Base-by-base conservation (phyloP, 2,329 filamentous ascomycete species). In the Hypomyces rosellus region DNA sequence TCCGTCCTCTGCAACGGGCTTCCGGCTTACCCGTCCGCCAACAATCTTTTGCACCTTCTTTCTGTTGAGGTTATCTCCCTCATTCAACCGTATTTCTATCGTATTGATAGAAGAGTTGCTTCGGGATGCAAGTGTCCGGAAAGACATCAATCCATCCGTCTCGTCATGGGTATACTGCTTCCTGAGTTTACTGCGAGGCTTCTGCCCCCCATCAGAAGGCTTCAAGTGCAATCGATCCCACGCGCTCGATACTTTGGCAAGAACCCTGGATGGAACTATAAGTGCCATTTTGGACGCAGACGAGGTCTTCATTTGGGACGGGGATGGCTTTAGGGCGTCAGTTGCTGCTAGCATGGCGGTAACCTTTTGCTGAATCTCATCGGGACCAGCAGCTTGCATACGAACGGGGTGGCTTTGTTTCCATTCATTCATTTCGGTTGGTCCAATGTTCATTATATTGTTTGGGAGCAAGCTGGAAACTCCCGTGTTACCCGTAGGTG, bases 341-440 rank as follows among this genome's bases (percentile, higher is more conserved):
- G 62, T 68, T 5, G 67, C 65, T 11, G 68, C 63, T 20, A 72
- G 54, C 68, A 71, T 72, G 12, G 63, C 63, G 4, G 49, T 48
- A 11, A 69, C 54, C 50, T 71, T 71, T n/a, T 62, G 50, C 22
- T 62, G 61, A 30, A 71, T 61, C 22, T 63, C 58, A 3, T 63
- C 58, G 13, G 61, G 50, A 16, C 51, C 53, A 9, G 43, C 18
- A 14, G 15, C 22, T 9, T 15, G 12, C 9, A 15, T n/a, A 16
- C 34, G 16, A 41, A 33, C 34, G 12, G 33, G 39, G 36, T 16
- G 6, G 9, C 16, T n/a, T 34, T 34, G 34, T 13, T 52, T 39
- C n/a, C 43, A 34, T 30, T 49, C 34, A 1, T 42, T 34, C 8
- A 52, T 42, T 11, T 43, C 47, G 37, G 20, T 25, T 34, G 50